Percentiles rank a stretch among this genome's conserved stretches.
These are phyloP conservation scores for Hymenoscyphus fructigenus DNA, from an alignment of 2,329 filamentous ascomycete species.

Conservation along the genomic window DNA sequence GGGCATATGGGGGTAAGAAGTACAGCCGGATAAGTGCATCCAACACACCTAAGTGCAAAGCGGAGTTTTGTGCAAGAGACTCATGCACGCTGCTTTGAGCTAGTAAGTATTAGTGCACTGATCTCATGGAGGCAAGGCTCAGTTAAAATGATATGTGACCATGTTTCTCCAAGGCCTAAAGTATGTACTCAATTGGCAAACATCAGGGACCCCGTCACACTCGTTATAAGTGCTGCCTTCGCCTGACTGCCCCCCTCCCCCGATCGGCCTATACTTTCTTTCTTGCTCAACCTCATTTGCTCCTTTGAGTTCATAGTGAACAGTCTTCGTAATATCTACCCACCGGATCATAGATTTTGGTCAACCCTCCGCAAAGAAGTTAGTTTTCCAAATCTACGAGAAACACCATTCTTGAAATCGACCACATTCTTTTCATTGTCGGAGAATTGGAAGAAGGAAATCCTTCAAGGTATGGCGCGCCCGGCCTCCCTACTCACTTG, in stretches of 20 bases:
- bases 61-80: not conserved
- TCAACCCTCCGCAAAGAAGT: not conserved
- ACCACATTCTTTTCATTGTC: not conserved
- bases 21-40: not conserved
- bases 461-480: not conserved
- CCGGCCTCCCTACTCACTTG: not conserved
- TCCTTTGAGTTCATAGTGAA: constrained; percentile 3
- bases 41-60: not conserved
- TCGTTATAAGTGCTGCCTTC: constrained; percentile 22
- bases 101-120: not conserved
- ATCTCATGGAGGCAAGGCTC: not conserved
- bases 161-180: not conserved
- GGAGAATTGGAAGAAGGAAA: not conserved
- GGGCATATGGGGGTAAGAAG: not conserved
- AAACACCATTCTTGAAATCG: not conserved
- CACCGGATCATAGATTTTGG: not conserved
- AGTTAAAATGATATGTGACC: not conserved
- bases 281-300: constrained; percentile 9
- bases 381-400: not conserved
- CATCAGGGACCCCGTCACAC: constrained; percentile 24
- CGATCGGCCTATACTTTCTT: constrained; percentile 17
- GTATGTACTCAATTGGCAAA: constrained; percentile 15
- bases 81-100: not conserved
- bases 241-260: constrained; percentile 7
- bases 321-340: constrained; percentile 1